Percentiles rank a stretch among this genome's conserved stretches.
phyloP scores from a whole-genome alignment of 1,284 basidiomycete genomes.

The Phlebopus sp. region DNA sequence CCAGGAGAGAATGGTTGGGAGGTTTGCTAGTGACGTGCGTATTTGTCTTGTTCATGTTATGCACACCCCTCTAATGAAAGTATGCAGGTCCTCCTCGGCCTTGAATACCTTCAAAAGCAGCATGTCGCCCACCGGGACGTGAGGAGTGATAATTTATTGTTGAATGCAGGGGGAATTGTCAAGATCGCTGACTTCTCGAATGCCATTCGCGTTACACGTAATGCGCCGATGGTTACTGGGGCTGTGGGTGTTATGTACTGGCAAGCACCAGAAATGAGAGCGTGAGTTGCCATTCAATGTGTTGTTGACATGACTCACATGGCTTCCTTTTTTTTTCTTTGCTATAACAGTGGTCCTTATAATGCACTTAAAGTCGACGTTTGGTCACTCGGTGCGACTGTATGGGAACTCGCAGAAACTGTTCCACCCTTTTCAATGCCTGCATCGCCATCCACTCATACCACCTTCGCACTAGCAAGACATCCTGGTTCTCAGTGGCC shows the following conservation, averaged over 20 bases:
- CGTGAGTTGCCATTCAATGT: constrained; percentile 9
- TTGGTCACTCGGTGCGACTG: constrained; percentile 78
- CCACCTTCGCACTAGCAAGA: constrained; percentile 23
- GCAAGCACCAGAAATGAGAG: constrained; percentile 40
- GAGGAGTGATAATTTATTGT: constrained; percentile 73
- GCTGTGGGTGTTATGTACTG: constrained; percentile 71
- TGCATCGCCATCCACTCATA: constrained; percentile 17
- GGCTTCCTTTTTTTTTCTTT: constrained; percentile 1
- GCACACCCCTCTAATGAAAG: background rate
- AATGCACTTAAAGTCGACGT: constrained; percentile 73
- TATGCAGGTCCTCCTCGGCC: constrained; percentile 55
- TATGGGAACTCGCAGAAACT: constrained; percentile 77
- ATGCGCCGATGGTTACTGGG: constrained; percentile 50
- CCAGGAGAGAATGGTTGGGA: constrained; percentile 62
- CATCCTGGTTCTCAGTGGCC: constrained; percentile 64
- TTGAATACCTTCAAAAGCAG: constrained; percentile 60
- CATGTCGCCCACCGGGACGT: constrained; percentile 76
- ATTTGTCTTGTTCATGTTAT: constrained; percentile 29
- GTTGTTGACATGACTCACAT: background rate
- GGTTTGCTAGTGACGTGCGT: constrained; percentile 74
- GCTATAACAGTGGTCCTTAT: constrained; percentile 53
- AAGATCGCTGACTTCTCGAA: constrained; percentile 81
- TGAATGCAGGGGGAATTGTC: constrained; percentile 63
- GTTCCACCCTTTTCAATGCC: constrained; percentile 66
- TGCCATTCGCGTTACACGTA: constrained; percentile 54